Evolutionary conservation across 805 yeast species (phyloP).

Genomic region (Brettanomyces bruxellensis): DNA sequence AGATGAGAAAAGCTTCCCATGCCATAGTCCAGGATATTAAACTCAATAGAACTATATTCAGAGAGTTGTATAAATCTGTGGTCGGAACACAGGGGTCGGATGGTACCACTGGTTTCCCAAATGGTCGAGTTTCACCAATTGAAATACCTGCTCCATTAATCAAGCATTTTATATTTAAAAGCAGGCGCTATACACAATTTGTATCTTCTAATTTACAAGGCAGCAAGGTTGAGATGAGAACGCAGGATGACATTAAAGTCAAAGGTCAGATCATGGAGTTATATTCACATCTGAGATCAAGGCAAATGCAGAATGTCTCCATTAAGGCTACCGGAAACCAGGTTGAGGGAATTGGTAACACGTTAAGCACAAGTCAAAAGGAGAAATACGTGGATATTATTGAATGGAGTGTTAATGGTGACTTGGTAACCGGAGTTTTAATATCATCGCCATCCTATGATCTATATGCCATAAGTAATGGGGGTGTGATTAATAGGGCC

Average conservation of each 20-base stretch:
- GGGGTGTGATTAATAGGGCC: conserved; percentile 47
- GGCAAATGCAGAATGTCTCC: conserved; percentile 8
- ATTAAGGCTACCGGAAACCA: not conserved
- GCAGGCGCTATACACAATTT: conserved; percentile 54
- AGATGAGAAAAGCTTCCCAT: conserved; percentile 54
- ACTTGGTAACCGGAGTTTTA: conserved; percentile 14
- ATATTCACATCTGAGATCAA: conserved; percentile 20
- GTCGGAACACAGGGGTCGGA: conserved; percentile 22
- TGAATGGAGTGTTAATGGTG: conserved; percentile 19
- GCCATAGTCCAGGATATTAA: conserved; percentile 37
- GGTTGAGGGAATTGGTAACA: not conserved
- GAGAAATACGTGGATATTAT: conserved; percentile 17
- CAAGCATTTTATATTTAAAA: conserved; percentile 75
- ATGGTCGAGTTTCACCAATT: conserved; percentile 34
- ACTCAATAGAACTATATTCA: conserved; percentile 25
- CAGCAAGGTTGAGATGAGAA: conserved; percentile 7
- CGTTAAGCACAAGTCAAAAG: conserved; percentile 5
- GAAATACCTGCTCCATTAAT: conserved; percentile 51
- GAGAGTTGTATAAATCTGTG: conserved; percentile 20
- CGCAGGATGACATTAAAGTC: conserved; percentile 7
- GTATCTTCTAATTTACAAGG: conserved; percentile 23
- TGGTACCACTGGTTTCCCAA: conserved; percentile 20
- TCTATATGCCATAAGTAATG: conserved; percentile 46
- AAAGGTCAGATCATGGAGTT: conserved; percentile 20
- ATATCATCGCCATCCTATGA: conserved; percentile 39